phyloP scores from a whole-genome alignment of 768 basidiomycete genomes.

The Mycena polygramma region DNA sequence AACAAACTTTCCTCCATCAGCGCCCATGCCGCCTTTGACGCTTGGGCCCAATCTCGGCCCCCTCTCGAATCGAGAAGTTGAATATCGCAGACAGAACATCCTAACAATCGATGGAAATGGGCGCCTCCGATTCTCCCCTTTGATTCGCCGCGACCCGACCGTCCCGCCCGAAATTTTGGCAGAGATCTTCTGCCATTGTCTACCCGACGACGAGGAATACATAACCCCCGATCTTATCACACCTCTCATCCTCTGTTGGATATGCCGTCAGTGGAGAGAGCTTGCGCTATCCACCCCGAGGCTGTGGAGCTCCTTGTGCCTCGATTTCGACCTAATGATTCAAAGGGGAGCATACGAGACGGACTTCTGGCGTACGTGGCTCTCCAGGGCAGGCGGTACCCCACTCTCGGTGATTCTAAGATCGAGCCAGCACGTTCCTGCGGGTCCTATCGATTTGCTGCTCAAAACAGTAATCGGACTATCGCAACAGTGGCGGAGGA shows the following conservation, averaged over 20 bases:
- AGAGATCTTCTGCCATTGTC: conserved; percentile 31
- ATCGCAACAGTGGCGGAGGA: conserved; percentile 1
- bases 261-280: conserved; percentile 30
- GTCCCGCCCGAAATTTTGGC: too few species aligned
- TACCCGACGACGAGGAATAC: conserved; percentile 33
- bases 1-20: too few species aligned
- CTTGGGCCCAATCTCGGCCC: too few species aligned
- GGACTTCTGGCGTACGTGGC: not conserved
- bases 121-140: too few species aligned
- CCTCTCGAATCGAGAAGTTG: too few species aligned
- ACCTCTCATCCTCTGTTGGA: conserved; percentile 34
- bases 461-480: not conserved
- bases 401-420: not conserved
- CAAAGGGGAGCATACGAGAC: not conserved
- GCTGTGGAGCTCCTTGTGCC: conserved; percentile 32
- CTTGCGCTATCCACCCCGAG: conserved; percentile 26
- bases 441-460: not conserved
- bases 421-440: not conserved
- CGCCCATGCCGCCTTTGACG: too few species aligned
- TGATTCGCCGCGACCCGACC: too few species aligned
- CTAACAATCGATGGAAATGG: too few species aligned
- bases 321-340: not conserved
- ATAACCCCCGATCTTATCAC: conserved; percentile 22
- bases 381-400: not conserved
- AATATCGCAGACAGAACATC: too few species aligned